phyloP scores from a whole-genome alignment of 2,329 filamentous ascomycete genomes.

The Cryphonectria radicalis region DNA sequence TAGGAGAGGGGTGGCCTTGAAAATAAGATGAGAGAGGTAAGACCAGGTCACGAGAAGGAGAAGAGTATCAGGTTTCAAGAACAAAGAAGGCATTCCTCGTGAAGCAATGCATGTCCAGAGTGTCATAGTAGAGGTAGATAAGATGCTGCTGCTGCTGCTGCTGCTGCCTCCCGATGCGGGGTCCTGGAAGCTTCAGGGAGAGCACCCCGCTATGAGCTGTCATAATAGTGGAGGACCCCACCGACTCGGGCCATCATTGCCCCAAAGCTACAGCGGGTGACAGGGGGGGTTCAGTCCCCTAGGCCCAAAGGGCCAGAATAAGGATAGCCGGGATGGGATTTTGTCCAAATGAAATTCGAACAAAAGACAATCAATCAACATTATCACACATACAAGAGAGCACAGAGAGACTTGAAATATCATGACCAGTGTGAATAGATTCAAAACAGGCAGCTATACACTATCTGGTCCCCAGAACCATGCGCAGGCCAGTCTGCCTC shows the following conservation, averaged over 20 bases:
- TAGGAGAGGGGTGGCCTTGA: not conserved
- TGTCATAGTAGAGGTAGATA: too few species aligned
- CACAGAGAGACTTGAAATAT: not conserved
- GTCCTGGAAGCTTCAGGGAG: conserved; percentile 4
- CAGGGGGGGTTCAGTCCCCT: not conserved
- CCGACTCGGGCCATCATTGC: conserved; percentile 23
- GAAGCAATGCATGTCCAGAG: too few species aligned
- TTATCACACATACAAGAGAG: not conserved
- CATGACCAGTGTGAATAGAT: conserved; percentile 50
- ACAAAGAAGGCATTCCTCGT: too few species aligned
- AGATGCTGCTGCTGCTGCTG: too few species aligned
- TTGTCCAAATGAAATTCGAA: too few species aligned
- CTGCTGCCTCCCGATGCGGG: conserved; percentile 15
- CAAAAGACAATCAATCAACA: not conserved
- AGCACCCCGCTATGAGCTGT: conserved; percentile 23
- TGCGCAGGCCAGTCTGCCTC: conserved; percentile 26
- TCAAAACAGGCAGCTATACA: conserved; percentile 57
- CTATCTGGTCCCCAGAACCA: conserved; percentile 34
- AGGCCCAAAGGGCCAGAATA: not conserved
- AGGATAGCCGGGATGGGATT: not conserved
- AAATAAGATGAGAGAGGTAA: not conserved
- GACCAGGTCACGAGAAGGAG: not conserved
- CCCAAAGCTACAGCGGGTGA: conserved; percentile 1
- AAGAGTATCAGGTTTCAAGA: too few species aligned
- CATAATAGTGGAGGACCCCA: conserved; percentile 5